Evolutionary conservation across 371 early-diverging fungal genomes (phyloP).

Genomic region (Mortierella polycephala): DNA sequence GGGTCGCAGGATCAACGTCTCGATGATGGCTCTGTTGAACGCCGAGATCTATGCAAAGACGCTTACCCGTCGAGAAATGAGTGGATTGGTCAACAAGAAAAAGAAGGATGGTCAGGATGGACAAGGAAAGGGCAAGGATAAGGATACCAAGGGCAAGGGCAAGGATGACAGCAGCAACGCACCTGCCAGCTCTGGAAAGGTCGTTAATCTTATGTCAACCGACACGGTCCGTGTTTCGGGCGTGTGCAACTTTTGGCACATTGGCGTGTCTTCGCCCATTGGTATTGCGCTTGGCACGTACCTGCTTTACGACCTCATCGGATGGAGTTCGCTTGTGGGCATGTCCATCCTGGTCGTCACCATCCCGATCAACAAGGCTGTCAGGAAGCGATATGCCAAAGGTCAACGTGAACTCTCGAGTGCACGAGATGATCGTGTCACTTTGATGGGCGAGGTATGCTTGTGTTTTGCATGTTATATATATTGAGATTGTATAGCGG

Average conservation of each 20-base stretch:
- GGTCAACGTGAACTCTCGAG: constrained; percentile 53
- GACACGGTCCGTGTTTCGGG: constrained; percentile 78
- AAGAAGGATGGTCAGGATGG: constrained; percentile 28
- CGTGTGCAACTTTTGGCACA: constrained; percentile 64
- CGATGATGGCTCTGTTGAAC: constrained; percentile 62
- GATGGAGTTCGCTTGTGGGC: constrained; percentile 74
- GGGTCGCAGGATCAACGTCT: constrained; percentile 64
- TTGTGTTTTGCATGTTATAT: background rate
- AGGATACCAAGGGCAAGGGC: constrained; percentile 26
- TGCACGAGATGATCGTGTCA: constrained; percentile 57
- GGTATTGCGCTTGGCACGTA: constrained; percentile 69
- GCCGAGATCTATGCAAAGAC: constrained; percentile 71
- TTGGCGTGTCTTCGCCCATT: constrained; percentile 64
- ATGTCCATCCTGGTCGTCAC: constrained; percentile 67
- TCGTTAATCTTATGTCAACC: constrained; percentile 90
- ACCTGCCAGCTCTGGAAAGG: constrained; percentile 70
- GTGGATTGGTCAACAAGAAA: constrained; percentile 51
- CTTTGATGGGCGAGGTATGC: constrained; percentile 56
- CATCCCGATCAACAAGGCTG: constrained; percentile 71
- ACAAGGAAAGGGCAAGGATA: constrained; percentile 21
- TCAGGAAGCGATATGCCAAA: constrained; percentile 58
- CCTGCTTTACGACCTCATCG: constrained; percentile 72
- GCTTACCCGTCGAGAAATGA: constrained; percentile 60
- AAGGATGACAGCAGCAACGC: constrained; percentile 44
- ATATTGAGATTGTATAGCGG: too few species aligned